Evolutionary conservation across 1,139 yeast genomes (phyloP), one percentile per base, ranked within the genome.

Genomic region (Yarrowia galli): DNA sequence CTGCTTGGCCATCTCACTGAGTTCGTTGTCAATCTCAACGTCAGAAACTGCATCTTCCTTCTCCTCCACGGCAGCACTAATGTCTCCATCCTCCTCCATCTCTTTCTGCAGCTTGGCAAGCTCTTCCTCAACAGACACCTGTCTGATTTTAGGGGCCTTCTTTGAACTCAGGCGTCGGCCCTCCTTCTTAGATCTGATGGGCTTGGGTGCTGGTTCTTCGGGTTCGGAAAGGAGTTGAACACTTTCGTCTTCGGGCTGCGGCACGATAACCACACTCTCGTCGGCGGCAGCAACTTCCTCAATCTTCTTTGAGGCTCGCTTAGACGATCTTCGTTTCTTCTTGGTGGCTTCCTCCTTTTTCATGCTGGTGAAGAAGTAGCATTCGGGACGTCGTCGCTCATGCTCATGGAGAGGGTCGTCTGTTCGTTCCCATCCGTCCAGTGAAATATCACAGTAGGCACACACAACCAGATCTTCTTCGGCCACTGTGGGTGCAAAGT

Each of bases 361-460:
- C 46, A 61, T 20, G 40, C 71, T 67, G 18, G 75, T 69, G 68
- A 83, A 80, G 67, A 86, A 84, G 72, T 83, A 83, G 73, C 96
- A 90, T 28, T 77, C 78, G 0, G 81, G 80, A 9, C 80, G 77
- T 70, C 87, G 79, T 45, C 78, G 76, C 38, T 74, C 74, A 67
- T 79, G 80, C 70, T 77, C 80, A 38, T 65, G 71, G 2, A 83
- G 71, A 0, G 96, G 96, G 70, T 84, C 87, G 76, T 91, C 97
- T 2, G 80, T 81, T 0, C 78, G 76, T 71, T 86, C 91, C 97
- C 97, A 91, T 5, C 87, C 88, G 71, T 88, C 91, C 23, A 91
- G 79, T 0, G 87, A 81, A 22, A 87, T 79, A 9, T 85, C 87
- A 76, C 97, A 91, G 73, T 89, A 89, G 70, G 88, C 81, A 73